These are phyloP conservation scores for Colletotrichum sublineola DNA, from an alignment of 2,329 filamentous ascomycete species.

Conservation along the genomic window DNA sequence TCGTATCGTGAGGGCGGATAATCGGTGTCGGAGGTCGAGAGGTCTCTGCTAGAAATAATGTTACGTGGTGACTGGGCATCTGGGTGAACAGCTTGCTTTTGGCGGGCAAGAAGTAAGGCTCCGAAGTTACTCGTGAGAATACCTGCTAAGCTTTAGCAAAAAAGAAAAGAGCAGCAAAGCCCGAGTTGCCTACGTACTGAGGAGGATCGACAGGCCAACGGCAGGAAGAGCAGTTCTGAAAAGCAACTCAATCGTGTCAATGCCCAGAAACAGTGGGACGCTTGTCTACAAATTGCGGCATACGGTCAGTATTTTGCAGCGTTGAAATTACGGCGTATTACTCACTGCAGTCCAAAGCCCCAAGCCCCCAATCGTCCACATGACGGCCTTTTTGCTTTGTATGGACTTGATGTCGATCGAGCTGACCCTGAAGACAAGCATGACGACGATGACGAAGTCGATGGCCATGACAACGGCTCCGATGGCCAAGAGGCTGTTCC, in stretches of 20 bases:
- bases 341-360: slow-evolving; percentile 68
- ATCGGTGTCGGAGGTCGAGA: slow-evolving; percentile 59
- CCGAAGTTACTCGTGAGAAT: slow-evolving; percentile 56
- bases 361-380: slow-evolving; percentile 59
- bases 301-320: slow-evolving; percentile 37
- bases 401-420: slow-evolving; percentile 53
- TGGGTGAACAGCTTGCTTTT: slow-evolving; percentile 49
- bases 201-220: slow-evolving; percentile 61
- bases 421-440: slow-evolving; percentile 58
- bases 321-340: slow-evolving; percentile 40
- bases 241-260: slow-evolving; percentile 56
- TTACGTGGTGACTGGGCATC: slow-evolving; percentile 55
- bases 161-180: too few species aligned
- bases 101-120: slow-evolving; percentile 50
- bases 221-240: slow-evolving; percentile 65
- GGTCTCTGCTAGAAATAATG: slow-evolving; percentile 51
- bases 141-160: slow-evolving; percentile 43
- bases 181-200: slow-evolving; percentile 56
- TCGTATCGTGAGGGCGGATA: slow-evolving; percentile 63
- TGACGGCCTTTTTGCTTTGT: slow-evolving; percentile 56
- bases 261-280: slow-evolving; percentile 64
- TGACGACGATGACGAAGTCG: slow-evolving; percentile 60
- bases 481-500: slow-evolving; percentile 59
- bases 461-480: slow-evolving; percentile 60
- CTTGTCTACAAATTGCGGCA: slow-evolving; percentile 57